Conservation (phyloP, 2,329 filamentous ascomycete genomes). For the Dothistroma pini region DNA sequence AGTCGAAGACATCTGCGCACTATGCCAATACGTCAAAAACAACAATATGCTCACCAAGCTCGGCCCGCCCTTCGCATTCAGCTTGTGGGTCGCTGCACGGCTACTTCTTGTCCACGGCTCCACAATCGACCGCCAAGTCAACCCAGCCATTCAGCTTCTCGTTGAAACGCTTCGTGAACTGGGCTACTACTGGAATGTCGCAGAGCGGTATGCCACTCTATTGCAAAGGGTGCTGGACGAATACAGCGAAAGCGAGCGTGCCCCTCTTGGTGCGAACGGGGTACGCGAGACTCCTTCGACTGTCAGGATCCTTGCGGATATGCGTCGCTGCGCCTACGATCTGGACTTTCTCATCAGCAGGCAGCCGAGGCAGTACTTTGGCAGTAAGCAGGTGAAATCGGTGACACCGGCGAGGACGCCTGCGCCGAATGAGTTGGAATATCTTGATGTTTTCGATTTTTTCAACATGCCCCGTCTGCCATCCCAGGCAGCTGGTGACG, state of each 20-base stretch:
- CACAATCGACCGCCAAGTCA: conserved; percentile 79
- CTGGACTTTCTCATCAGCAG: conserved; percentile 84
- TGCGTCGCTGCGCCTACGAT: conserved; percentile 87
- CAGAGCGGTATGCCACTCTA: conserved; percentile 73
- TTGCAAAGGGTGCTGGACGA: conserved; percentile 82
- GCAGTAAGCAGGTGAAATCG: conserved; percentile 17
- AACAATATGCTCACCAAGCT: conserved; percentile 74
- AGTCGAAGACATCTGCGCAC: conserved; percentile 74
- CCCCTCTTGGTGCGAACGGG: conserved; percentile 53
- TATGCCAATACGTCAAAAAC: conserved; percentile 73
- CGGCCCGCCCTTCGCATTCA: conserved; percentile 87
- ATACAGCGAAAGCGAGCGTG: conserved; percentile 71
- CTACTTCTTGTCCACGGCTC: conserved; percentile 85
- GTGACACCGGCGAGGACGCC: conserved; percentile 46
- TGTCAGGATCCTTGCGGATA: conserved; percentile 83
- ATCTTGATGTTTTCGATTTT: conserved; percentile 89
- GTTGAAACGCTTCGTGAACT: conserved; percentile 78
- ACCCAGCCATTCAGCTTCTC: conserved; percentile 74
- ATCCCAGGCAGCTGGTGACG: conserved; percentile 29
- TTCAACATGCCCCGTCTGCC: conserved; percentile 83
- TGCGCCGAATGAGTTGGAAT: conserved; percentile 79
- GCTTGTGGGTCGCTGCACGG: conserved; percentile 85
- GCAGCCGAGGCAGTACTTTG: conserved; percentile 58
- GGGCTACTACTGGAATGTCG: conserved; percentile 81
- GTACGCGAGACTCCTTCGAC: conserved; percentile 75